A percentile compares a stretch with the other conserved stretches of the same genome.
Evolutionary conservation across 148 eudicot species (phyloP).

Genomic region (Gaultheria prostrata): DNA sequence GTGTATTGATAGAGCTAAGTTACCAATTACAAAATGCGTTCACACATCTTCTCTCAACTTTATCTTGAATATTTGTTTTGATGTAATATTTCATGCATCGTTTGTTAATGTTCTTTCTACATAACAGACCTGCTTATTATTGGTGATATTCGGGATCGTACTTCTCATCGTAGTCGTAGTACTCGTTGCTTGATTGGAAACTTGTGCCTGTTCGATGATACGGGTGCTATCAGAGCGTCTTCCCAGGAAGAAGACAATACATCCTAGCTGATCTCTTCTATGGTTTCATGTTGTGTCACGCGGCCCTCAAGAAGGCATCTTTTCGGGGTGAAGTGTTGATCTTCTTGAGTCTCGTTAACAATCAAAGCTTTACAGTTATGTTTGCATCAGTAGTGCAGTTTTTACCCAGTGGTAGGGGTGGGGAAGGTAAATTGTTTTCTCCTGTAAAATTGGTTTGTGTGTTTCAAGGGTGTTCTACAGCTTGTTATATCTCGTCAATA

Average conservation of each 20-base stretch:
- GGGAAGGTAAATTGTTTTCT: neutral
- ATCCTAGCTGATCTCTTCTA: neutral
- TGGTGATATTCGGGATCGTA: slow-evolving; percentile 75
- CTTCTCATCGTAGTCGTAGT: slow-evolving; percentile 63
- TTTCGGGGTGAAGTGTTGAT: neutral
- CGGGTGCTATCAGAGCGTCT: neutral
- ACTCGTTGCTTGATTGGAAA: slow-evolving; percentile 40
- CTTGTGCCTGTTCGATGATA: neutral
- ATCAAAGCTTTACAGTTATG: neutral
- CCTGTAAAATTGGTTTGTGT: slow-evolving; percentile 6
- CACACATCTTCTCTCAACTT: neutral
- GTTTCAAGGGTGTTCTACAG: slow-evolving; percentile 7
- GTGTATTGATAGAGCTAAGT: neutral
- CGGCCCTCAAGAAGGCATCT: neutral
- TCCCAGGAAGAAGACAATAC: neutral
- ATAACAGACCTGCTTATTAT: slow-evolving; percentile 71
- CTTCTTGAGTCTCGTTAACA: neutral
- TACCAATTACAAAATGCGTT: neutral
- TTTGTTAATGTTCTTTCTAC: neutral
- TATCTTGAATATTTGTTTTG: neutral
- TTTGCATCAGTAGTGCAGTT: neutral
- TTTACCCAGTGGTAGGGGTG: neutral
- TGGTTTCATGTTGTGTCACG: neutral
- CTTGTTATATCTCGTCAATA: slow-evolving; percentile 4
- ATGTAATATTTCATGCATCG: neutral